A percentile compares a stretch with the other conserved stretches of the same genome.
phyloP scores from a whole-genome alignment of 805 yeast species.

The Candida anglica region DNA sequence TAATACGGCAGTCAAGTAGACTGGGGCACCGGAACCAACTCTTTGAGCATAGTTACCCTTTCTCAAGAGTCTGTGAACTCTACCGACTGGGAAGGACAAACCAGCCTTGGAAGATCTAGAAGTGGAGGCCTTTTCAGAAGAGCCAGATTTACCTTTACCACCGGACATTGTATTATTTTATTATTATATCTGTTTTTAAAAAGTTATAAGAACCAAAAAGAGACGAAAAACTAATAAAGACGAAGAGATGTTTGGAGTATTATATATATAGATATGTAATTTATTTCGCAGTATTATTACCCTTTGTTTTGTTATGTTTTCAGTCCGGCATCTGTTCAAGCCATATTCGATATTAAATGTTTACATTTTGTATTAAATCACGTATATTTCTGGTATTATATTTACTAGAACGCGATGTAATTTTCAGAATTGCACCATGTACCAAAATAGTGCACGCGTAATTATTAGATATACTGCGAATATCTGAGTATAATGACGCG shows the following conservation, averaged over 20 bases:
- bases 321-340: no score
- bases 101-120: conserved; percentile 49
- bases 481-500: no score
- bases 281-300: not conserved
- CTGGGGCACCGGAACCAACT: conserved; percentile 52
- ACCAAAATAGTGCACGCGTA: no score
- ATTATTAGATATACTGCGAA: no score
- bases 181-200: not conserved
- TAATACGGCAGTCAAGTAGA: conserved; percentile 46
- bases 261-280: conserved; percentile 1
- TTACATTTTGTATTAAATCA: no score
- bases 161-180: conserved; percentile 23
- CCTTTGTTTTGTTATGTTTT: conserved; percentile 2
- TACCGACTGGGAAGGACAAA: conserved; percentile 48
- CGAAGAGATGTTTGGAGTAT: not conserved
- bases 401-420: no score
- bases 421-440: no score
- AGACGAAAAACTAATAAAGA: conserved; percentile 1
- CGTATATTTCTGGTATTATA: no score
- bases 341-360: no score
- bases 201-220: not conserved
- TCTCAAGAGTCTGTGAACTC: conserved; percentile 49
- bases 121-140: conserved; percentile 45
- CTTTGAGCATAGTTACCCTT: conserved; percentile 50
- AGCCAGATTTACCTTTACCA: conserved; percentile 42